Conservation (phyloP, 805 yeast genomes). For the Torulaspora indica region DNA sequence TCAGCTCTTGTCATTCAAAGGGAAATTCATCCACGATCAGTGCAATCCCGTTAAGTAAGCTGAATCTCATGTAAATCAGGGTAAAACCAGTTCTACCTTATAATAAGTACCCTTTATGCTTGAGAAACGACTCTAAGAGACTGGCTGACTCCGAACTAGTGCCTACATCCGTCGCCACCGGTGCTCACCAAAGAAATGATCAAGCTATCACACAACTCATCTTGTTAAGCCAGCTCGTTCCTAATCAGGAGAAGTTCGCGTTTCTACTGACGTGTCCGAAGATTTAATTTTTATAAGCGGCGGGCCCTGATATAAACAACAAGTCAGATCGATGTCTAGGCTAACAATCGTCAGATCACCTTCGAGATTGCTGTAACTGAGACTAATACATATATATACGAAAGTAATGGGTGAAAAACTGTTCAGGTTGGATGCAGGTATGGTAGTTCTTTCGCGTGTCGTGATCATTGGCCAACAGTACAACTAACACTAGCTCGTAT, state of each 20-base stretch:
- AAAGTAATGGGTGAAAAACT: conserved; percentile 33
- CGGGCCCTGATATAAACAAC: not conserved
- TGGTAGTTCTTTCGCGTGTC: conserved; percentile 9
- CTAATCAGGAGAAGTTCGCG: conserved; percentile 3
- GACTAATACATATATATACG: not conserved
- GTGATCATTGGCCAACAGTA: not conserved
- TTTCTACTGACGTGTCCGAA: conserved; percentile 1
- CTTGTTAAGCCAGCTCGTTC: not conserved
- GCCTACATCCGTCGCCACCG: too few relatives aligned
- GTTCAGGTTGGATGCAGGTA: conserved; percentile 42
- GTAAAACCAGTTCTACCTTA: not conserved
- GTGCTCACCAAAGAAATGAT: too few relatives aligned
- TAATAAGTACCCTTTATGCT: not conserved
- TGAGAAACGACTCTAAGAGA: too few relatives aligned
- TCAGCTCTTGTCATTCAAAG: not conserved
- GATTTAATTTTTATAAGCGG: not conserved
- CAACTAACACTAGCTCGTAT: conserved; percentile 8
- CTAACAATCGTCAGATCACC: not conserved
- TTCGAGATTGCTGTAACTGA: not conserved
- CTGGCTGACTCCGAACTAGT: too few relatives aligned
- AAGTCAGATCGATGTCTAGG: too few relatives aligned
- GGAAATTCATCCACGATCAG: not conserved
- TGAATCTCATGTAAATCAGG: not conserved
- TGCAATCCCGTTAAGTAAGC: not conserved
- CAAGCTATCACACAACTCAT: not conserved